Base-by-base conservation (phyloP, 164 flowering plant species). In the Nymphaea colorata region DNA sequence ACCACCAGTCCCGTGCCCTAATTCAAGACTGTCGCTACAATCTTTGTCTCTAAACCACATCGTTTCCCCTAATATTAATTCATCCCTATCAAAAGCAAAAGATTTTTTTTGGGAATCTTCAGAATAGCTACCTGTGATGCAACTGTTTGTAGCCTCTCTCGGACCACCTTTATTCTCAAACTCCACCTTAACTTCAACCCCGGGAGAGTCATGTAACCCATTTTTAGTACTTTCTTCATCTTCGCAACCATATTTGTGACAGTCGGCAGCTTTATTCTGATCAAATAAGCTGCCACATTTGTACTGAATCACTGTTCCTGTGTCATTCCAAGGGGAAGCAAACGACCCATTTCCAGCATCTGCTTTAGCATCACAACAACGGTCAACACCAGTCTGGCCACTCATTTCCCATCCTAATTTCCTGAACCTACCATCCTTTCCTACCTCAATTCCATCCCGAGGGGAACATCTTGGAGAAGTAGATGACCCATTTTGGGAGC, bases 401-500 rank as follows among this genome's bases (percentile, higher is more conserved):
- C 55, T 12, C 7, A 47, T 6, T 47, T 5, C 55, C 55, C 12
- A 12, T 12, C 12, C 55, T 2, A 47, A 47, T 47, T 47, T 47
- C 12, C 11, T 12, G 12, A 47, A 47, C 55, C 12, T 47, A 47
- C 12, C 55, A 47, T 47, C 11, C 11, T 6, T 6, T 47, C 55
- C 55, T 6, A 47, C 11, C 55, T 47, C 55, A 47, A 12, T 6
- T 47, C 12, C 55, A 2, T 7, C 12, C 55, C 55, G 7, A 47
- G 55, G 12, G 12, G 55, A 47, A 47, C 55, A 47, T 2, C 7
- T 75, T 70, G 68, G 69, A 66, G 73, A 76, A 6, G 71, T 73
- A 60, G 73, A 55, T 12, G 47, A 6, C 41, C 64, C 76, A 72
- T 59, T 71, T 42, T 80, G 62, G 10, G 17, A 8, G 41, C 12